Conservation (phyloP, 2,329 filamentous ascomycete species). For the Clonostachys chloroleuca region DNA sequence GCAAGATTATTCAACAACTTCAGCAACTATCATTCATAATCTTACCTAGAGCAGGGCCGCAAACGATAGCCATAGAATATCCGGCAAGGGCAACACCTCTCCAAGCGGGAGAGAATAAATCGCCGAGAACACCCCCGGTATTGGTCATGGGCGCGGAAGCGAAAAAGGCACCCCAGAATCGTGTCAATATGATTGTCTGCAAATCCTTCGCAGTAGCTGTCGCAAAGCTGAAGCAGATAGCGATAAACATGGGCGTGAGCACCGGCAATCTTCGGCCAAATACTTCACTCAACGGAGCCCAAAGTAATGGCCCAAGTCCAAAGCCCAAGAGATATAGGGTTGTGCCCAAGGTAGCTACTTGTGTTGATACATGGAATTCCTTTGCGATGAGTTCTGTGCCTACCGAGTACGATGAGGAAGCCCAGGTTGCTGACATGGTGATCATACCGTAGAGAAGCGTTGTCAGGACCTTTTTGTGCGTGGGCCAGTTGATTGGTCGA, state of each 20-base stretch:
- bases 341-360: slow-evolving; percentile 40
- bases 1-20: too few relatives aligned
- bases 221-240: slow-evolving; percentile 60
- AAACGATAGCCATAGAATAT: slow-evolving; percentile 63
- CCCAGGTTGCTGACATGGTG: slow-evolving; percentile 46
- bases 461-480: slow-evolving; percentile 62
- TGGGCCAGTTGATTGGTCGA: slow-evolving; percentile 66
- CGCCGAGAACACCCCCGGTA: slow-evolving; percentile 63
- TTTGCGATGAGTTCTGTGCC: slow-evolving; percentile 47
- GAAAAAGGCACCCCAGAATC: slow-evolving; percentile 62
- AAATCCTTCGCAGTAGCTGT: slow-evolving; percentile 61
- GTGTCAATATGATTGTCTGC: slow-evolving; percentile 60
- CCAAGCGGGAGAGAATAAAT: slow-evolving; percentile 56
- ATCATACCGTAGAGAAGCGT: slow-evolving; percentile 41
- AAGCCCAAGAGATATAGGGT: slow-evolving; percentile 43
- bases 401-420: slow-evolving; percentile 48
- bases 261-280: slow-evolving; percentile 53
- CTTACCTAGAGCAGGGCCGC: slow-evolving; percentile 50
- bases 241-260: slow-evolving; percentile 56
- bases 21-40: not conserved
- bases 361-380: slow-evolving; percentile 34
- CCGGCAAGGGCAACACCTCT: slow-evolving; percentile 63
- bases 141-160: slow-evolving; percentile 64
- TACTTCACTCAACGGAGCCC: slow-evolving; percentile 62
- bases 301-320: slow-evolving; percentile 57